Conservation (phyloP, 257 asterid species). For the Paulownia fortunei region DNA sequence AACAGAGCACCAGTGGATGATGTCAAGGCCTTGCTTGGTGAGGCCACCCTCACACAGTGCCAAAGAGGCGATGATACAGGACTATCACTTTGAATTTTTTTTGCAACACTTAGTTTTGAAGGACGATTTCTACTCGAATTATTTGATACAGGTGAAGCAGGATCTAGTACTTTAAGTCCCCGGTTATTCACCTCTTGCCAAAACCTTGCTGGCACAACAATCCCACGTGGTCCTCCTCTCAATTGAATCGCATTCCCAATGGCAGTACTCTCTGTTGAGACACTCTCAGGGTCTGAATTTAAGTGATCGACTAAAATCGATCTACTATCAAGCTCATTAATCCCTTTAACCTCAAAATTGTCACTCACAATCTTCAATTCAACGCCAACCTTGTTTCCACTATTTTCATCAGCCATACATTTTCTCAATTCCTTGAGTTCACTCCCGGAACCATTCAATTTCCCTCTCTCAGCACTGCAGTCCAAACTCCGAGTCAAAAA, state of each 20-base stretch:
- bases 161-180: conserved; percentile 46
- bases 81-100: conserved; percentile 49
- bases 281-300: conserved; percentile 53
- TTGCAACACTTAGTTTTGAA: conserved; percentile 46
- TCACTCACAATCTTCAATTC: conserved; percentile 35
- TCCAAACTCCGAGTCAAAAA: conserved; percentile 69
- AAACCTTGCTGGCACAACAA: conserved; percentile 64
- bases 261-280: conserved; percentile 46
- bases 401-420: conserved; percentile 42
- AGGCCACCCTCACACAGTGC: conserved; percentile 58
- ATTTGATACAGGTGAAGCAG: conserved; percentile 51
- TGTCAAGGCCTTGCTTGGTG: conserved; percentile 58
- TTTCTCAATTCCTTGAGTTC: conserved; percentile 44
- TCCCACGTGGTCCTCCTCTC: conserved; percentile 53
- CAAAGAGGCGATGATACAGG: conserved; percentile 60
- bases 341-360: conserved; percentile 32
- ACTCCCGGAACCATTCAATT: conserved; percentile 56
- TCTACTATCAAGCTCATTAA: conserved; percentile 20
- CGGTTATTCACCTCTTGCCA: conserved; percentile 58
- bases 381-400: conserved; percentile 33
- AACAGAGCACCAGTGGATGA: conserved; percentile 45
- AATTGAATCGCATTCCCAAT: conserved; percentile 29
- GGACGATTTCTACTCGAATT: conserved; percentile 41
- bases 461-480: conserved; percentile 49
- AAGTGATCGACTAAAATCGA: conserved; percentile 32